Evolutionary conservation across 805 yeast species (phyloP).

Genomic region (Metschnikowia proteae): DNA sequence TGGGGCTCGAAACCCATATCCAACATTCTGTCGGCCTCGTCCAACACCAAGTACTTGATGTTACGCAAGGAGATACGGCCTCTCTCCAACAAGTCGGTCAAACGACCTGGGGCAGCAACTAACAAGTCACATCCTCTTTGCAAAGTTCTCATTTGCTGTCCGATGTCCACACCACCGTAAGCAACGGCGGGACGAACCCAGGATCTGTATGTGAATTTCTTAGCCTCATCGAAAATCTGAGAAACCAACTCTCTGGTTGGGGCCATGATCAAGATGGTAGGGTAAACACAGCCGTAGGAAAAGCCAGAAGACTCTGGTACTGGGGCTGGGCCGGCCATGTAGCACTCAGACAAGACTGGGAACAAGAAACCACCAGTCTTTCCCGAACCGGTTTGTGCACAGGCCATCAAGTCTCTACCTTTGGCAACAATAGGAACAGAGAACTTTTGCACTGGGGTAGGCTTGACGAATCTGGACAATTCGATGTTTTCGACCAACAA

Average conservation of each 20-base stretch:
- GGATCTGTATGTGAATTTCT: slow-evolving; percentile 93
- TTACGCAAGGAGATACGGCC: slow-evolving; percentile 86
- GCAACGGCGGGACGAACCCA: slow-evolving; percentile 97
- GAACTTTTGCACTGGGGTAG: slow-evolving; percentile 95
- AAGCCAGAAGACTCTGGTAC: slow-evolving; percentile 46
- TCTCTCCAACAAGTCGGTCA: slow-evolving; percentile 92
- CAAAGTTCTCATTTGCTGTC: slow-evolving; percentile 80
- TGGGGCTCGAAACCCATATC: slow-evolving; percentile 99
- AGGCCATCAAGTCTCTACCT: slow-evolving; percentile 92
- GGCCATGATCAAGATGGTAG: slow-evolving; percentile 93
- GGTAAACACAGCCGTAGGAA: slow-evolving; percentile 77
- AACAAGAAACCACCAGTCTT: slow-evolving; percentile 99
- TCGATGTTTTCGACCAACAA: slow-evolving; percentile 83
- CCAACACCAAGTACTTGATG: slow-evolving; percentile 90
- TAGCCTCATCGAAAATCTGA: slow-evolving; percentile 94
- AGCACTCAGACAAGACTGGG: slow-evolving; percentile 93
- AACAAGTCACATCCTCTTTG: slow-evolving; percentile 92
- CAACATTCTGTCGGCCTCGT: slow-evolving; percentile 99
- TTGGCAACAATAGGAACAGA: slow-evolving; percentile 87
- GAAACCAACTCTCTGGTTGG: slow-evolving; percentile 99
- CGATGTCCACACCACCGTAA: slow-evolving; percentile 97
- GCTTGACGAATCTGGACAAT: slow-evolving; percentile 86
- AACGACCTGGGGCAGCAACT: slow-evolving; percentile 99
- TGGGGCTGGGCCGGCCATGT: slow-evolving; percentile 79
- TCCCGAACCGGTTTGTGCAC: slow-evolving; percentile 99